Percentiles rank a stretch among this genome's conserved stretches.
These are phyloP conservation scores for Casuarina cunninghamiana DNA, from an alignment of 306 rosid species.

Conservation along the genomic window DNA sequence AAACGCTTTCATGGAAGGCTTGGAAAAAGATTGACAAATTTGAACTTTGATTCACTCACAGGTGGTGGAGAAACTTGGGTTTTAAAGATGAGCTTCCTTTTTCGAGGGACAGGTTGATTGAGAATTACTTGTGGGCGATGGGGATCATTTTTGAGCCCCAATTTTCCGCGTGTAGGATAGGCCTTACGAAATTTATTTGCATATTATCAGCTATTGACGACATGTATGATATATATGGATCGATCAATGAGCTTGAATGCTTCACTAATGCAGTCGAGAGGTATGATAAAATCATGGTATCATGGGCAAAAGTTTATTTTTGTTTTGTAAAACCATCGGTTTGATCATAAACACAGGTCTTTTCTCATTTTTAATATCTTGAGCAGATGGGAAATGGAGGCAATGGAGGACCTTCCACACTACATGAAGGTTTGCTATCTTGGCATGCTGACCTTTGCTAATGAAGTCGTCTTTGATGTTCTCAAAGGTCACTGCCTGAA, in stretches of 20 bases:
- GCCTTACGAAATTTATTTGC: slow-evolving; percentile 39
- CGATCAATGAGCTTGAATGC: slow-evolving; percentile 33
- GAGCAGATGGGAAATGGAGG: slow-evolving; percentile 30
- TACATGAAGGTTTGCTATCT: slow-evolving; percentile 34
- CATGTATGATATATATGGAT: slow-evolving; percentile 37
- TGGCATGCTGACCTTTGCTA: slow-evolving; percentile 29
- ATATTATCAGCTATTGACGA: slow-evolving; percentile 33
- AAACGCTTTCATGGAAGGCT: background rate
- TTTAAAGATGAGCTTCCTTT: slow-evolving; percentile 25
- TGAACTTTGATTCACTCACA: background rate
- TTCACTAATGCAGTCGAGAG: slow-evolving; percentile 25
- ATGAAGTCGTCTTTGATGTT: slow-evolving; percentile 15
- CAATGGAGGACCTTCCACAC: slow-evolving; percentile 21
- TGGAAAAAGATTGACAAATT: background rate
- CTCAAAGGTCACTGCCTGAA: slow-evolving; percentile 3
- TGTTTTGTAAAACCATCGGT: background rate
- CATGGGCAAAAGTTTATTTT: background rate
- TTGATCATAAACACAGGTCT: background rate
- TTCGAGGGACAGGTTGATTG: slow-evolving; percentile 35
- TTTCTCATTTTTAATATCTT: background rate
- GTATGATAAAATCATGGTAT: slow-evolving; percentile 3
- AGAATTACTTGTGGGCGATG: slow-evolving; percentile 36
- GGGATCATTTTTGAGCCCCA: slow-evolving; percentile 29
- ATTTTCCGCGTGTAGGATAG: slow-evolving; percentile 32
- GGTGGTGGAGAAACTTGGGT: slow-evolving; percentile 38